Percentiles rank a stretch among this genome's conserved stretches.
Conservation (phyloP, 225 moss, liverwort and hornwort genomes). For the Sphagnum tenellum region DNA sequence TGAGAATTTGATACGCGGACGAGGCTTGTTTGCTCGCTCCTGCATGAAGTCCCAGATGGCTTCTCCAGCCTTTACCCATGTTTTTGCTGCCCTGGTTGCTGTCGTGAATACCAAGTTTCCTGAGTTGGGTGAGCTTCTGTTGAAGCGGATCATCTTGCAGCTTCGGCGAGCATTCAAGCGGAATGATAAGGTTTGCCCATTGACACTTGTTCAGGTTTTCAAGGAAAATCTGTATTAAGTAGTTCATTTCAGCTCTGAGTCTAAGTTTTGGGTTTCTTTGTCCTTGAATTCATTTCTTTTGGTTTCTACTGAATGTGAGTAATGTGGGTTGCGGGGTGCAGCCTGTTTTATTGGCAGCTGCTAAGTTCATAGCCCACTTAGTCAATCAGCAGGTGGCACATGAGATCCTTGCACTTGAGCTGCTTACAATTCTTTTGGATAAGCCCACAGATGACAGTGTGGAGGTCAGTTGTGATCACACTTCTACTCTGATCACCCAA, state of each 20-base stretch:
- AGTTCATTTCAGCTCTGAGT: not conserved
- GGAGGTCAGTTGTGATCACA: conserved; percentile 23
- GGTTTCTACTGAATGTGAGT: not conserved
- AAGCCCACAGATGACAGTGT: conserved; percentile 90
- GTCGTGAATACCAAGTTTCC: conserved; percentile 93
- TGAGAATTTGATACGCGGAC: conserved; percentile 79
- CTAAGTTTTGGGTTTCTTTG: not conserved
- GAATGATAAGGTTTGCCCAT: conserved; percentile 56
- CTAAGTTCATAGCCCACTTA: conserved; percentile 84
- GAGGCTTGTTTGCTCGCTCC: conserved; percentile 80
- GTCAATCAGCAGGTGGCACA: conserved; percentile 86
- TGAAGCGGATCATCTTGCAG: conserved; percentile 80
- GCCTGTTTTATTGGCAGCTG: conserved; percentile 84
- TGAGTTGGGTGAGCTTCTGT: conserved; percentile 68
- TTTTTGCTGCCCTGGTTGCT: conserved; percentile 74
- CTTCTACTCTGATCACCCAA: not conserved
- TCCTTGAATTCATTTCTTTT: not conserved
- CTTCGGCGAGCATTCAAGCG: conserved; percentile 69
- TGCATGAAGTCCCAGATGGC: conserved; percentile 98
- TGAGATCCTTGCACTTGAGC: conserved; percentile 74
- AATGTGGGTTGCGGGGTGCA: conserved; percentile 8
- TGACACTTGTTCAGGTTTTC: not conserved
- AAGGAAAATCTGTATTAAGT: too few relatives aligned
- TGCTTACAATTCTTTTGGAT: conserved; percentile 71
- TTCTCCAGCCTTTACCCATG: conserved; percentile 81